Conservation (phyloP, 1,284 basidiomycete species). For the Cerrena zonata region DNA sequence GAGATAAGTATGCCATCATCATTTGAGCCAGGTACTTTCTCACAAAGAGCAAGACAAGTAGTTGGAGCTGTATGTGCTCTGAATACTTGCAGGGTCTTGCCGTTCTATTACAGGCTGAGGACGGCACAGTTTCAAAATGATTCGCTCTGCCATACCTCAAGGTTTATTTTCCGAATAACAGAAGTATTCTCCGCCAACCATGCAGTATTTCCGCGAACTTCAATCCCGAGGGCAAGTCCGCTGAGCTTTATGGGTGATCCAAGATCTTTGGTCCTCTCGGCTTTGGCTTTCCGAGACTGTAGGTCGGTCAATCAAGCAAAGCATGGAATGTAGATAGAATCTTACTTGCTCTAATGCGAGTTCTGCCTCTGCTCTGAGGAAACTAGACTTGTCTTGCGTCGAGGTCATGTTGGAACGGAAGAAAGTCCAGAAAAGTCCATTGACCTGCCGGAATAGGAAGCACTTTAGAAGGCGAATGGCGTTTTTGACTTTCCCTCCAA, state of each 20-base stretch:
- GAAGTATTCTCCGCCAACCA: constrained; percentile 87
- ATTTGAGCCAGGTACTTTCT: constrained; percentile 30
- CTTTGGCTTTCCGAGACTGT: constrained; percentile 67
- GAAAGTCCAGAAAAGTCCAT: not conserved
- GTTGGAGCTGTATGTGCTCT: constrained; percentile 84
- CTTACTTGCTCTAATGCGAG: constrained; percentile 62
- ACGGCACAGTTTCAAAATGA: too few relatives aligned
- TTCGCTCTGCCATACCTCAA: constrained; percentile 65
- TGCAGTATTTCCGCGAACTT: constrained; percentile 57
- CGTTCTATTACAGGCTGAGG: too few relatives aligned
- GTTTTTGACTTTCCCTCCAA: too few relatives aligned
- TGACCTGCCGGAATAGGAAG: not conserved
- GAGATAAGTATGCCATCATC: constrained; percentile 61
- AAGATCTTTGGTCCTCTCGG: constrained; percentile 62
- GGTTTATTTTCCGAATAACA: constrained; percentile 63
- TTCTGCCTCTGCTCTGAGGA: constrained; percentile 72
- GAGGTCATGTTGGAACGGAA: constrained; percentile 16
- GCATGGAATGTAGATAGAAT: constrained; percentile 1
- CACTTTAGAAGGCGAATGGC: too few relatives aligned
- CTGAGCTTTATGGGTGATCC: constrained; percentile 73
- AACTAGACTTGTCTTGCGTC: constrained; percentile 29
- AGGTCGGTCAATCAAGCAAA: not conserved
- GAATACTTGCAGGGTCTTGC: constrained; percentile 69
- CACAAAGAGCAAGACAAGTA: constrained; percentile 69
- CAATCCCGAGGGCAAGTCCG: constrained; percentile 70